Evolutionary conservation across 2,329 filamentous ascomycete genomes (phyloP).

Genomic region (Phialophora chinensis): DNA sequence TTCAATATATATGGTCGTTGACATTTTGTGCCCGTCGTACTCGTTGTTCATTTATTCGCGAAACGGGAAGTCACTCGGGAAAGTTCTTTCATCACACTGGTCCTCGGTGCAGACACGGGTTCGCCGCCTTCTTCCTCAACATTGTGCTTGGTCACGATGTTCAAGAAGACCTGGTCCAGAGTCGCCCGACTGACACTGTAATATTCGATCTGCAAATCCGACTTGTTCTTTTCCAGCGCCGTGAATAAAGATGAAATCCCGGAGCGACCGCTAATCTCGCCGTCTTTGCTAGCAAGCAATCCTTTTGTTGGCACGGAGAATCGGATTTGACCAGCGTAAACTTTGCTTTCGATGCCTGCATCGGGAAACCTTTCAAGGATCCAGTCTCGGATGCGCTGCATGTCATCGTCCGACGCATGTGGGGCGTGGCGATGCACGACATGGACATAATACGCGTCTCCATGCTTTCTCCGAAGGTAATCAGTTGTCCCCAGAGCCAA

Average conservation of each 20-base stretch:
- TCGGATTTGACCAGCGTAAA: slow-evolving; percentile 84
- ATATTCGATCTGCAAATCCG: slow-evolving; percentile 75
- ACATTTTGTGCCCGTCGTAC: background rate
- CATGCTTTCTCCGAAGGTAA: slow-evolving; percentile 73
- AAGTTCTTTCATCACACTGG: slow-evolving; percentile 5
- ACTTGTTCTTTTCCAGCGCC: slow-evolving; percentile 72
- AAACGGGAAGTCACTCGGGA: slow-evolving; percentile 9
- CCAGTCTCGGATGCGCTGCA: slow-evolving; percentile 70
- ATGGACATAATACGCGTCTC: slow-evolving; percentile 80
- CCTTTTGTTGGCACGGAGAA: slow-evolving; percentile 70
- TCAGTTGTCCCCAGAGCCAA: slow-evolving; percentile 80
- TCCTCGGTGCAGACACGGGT: background rate
- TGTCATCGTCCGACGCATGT: slow-evolving; percentile 71
- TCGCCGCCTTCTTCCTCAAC: slow-evolving; percentile 69
- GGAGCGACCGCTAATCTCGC: slow-evolving; percentile 19
- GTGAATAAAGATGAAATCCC: slow-evolving; percentile 72
- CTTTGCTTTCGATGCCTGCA: slow-evolving; percentile 73
- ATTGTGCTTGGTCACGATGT: slow-evolving; percentile 80
- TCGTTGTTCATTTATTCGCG: background rate
- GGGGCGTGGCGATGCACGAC: slow-evolving; percentile 77
- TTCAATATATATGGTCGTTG: slow-evolving; percentile 1
- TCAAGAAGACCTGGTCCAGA: slow-evolving; percentile 87
- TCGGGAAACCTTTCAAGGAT: slow-evolving; percentile 65
- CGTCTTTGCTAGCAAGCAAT: slow-evolving; percentile 13
- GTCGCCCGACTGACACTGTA: slow-evolving; percentile 88